These are phyloP conservation scores for Ceratocystis smalleyi DNA, from an alignment of 2,329 filamentous ascomycete species.

Conservation along the genomic window DNA sequence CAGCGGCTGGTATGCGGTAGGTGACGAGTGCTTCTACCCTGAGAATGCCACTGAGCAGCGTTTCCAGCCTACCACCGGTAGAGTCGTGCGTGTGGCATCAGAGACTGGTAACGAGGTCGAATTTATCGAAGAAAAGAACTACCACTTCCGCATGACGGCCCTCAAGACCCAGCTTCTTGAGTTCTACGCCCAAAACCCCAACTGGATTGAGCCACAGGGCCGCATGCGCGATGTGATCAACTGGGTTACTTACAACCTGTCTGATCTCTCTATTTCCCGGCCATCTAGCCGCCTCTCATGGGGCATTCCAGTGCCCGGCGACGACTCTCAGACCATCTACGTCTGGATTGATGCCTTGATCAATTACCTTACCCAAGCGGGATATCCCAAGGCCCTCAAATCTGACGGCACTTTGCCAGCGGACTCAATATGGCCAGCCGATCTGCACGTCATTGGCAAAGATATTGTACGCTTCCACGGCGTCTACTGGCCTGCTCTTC, in stretches of 20 bases:
- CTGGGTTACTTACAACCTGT: slow-evolving; percentile 61
- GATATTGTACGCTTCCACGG: slow-evolving; percentile 94
- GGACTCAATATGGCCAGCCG: slow-evolving; percentile 68
- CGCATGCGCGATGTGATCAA: slow-evolving; percentile 66
- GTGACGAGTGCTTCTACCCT: slow-evolving; percentile 93
- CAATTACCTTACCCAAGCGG: slow-evolving; percentile 80
- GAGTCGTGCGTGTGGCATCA: slow-evolving; percentile 63
- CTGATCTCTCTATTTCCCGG: slow-evolving; percentile 79
- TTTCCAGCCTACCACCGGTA: slow-evolving; percentile 64
- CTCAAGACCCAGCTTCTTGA: slow-evolving; percentile 64
- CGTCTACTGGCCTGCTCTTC: slow-evolving; percentile 93
- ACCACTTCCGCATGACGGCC: slow-evolving; percentile 80
- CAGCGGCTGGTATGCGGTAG: slow-evolving; percentile 90
- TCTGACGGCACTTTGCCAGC: slow-evolving; percentile 40
- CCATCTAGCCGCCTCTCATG: slow-evolving; percentile 63
- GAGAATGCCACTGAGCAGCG: slow-evolving; percentile 55
- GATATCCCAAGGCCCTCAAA: slow-evolving; percentile 23
- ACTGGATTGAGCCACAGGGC: slow-evolving; percentile 56
- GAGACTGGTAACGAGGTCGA: slow-evolving; percentile 90
- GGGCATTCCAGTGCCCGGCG: slow-evolving; percentile 80
- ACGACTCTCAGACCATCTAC: slow-evolving; percentile 79
- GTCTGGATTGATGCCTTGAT: slow-evolving; percentile 95
- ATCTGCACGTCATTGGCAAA: slow-evolving; percentile 88
- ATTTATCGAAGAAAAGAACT: slow-evolving; percentile 85
- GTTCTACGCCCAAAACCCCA: slow-evolving; percentile 63